Evolutionary conservation across 305 asterid genomes (phyloP), one percentile per base, ranked within the genome.

Genomic region (Ilex paraguariensis): DNA sequence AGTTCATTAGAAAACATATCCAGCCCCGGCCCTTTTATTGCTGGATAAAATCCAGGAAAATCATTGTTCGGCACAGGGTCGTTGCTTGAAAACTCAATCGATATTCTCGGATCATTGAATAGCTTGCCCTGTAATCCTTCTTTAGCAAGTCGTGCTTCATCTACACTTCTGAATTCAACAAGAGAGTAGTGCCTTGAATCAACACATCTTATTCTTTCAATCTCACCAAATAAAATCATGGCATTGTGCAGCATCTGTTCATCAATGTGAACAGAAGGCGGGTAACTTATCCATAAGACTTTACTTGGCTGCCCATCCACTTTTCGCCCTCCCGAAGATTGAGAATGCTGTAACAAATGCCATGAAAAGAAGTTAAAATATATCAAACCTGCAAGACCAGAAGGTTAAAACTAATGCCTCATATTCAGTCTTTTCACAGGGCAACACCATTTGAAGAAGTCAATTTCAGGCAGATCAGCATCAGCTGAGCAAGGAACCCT

Each of bases 161-260:
- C 97, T 52, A 84, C 82, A 55, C 99, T 93, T 85, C 99, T 82
- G 69, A 93, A 93, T 74, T 91, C 96, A 58, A 93, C 99, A 67
- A 86, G 77, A 11, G 97, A 90, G 56, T 73, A 79, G 69, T 82
- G 82, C 78, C 84, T 83, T 68, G 83, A 95, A 61, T 83, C 82
- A 59, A 83, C 78, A 58, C 87, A 82, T 81, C 82, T 86, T 65
- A 93, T 93, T 67, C 87, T 81, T 81, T 93, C 96, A 30, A 93
- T 93, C 76, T 93, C 99, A 48, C 99, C 99, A 73, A 87, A 90
- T 59, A 90, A 75, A 73, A 93, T 93, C 96, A 93, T 82, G 4
- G 99, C 96, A 75, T 88, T 87, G 74, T 90, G 99, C 71, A 93
- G 81, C 99, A 90, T 88, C 64, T 93, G 96, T 67, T 93, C 96